Percentiles rank a stretch among this genome's conserved stretches.
Conservation (phyloP, 2,329 filamentous ascomycete species). For the Penicillium psychrosexuale region DNA sequence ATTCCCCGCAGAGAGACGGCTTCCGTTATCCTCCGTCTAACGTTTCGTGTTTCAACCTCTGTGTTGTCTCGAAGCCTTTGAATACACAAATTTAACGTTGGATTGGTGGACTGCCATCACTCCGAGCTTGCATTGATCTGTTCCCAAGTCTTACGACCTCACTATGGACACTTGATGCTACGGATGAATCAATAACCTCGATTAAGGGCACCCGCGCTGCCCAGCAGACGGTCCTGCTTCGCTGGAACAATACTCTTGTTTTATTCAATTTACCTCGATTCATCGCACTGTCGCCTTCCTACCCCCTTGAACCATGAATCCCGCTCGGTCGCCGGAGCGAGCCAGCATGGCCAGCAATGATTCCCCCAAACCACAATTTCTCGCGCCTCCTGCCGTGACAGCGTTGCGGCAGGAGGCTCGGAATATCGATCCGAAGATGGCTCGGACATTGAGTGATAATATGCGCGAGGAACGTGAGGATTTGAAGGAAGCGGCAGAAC, state of each 20-base stretch:
- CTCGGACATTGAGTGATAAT: slow-evolving; percentile 72
- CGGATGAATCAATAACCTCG: slow-evolving; percentile 42
- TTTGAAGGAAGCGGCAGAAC: slow-evolving; percentile 89
- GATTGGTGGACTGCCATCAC: not conserved
- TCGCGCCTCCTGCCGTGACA: slow-evolving; percentile 45
- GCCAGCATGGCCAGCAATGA: slow-evolving; percentile 45
- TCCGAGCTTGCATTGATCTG: not conserved
- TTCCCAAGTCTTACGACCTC: slow-evolving; percentile 18
- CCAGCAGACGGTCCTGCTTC: slow-evolving; percentile 43
- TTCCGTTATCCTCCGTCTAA: slow-evolving; percentile 22
- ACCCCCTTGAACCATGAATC: slow-evolving; percentile 1
- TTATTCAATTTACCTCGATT: slow-evolving; percentile 7
- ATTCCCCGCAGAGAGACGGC: slow-evolving; percentile 25
- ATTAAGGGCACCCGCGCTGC: slow-evolving; percentile 44
- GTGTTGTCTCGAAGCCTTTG: not conserved
- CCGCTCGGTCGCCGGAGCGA: slow-evolving; percentile 13
- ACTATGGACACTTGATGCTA: slow-evolving; percentile 42
- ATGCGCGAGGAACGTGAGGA: slow-evolving; percentile 93
- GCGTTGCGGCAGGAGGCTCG: slow-evolving; percentile 46
- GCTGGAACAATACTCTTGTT: slow-evolving; percentile 14
- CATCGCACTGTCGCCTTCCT: not conserved
- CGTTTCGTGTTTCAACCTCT: slow-evolving; percentile 4
- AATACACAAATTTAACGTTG: not conserved
- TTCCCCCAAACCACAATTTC: slow-evolving; percentile 36
- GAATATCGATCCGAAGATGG: slow-evolving; percentile 47